phyloP scores from a whole-genome alignment of 495 filamentous ascomycete species.

The Aspergillus affinis region DNA sequence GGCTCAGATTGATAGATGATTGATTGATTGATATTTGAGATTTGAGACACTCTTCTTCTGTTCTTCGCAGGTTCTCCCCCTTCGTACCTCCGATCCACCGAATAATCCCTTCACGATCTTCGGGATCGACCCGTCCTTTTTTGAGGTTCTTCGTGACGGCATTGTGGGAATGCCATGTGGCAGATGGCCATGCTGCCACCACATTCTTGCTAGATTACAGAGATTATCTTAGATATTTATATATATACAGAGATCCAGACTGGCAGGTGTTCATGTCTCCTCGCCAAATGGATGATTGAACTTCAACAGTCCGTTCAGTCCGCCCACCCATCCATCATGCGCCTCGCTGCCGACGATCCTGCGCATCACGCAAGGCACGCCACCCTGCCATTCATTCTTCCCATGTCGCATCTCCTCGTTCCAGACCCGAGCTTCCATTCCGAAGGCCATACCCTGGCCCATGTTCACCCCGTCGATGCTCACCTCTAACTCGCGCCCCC shows the following conservation, averaged over 20 bases:
- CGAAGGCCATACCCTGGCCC: constrained; percentile 65
- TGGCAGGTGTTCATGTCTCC: constrained; percentile 31
- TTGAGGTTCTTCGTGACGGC: too few species aligned
- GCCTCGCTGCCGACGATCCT: constrained; percentile 53
- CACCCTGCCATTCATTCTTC: constrained; percentile 63
- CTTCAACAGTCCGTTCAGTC: constrained; percentile 90
- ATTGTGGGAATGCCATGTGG: too few species aligned
- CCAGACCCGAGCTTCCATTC: constrained; percentile 85
- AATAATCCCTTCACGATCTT: neutral
- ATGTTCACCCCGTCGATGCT: constrained; percentile 83
- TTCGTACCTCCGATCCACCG: constrained; percentile 2
- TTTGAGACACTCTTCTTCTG: too few species aligned
- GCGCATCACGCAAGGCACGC: constrained; percentile 58
- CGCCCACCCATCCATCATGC: constrained; percentile 93
- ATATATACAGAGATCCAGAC: too few species aligned
- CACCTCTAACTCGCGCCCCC: constrained; percentile 80
- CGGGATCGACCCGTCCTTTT: neutral
- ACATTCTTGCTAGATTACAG: too few species aligned
- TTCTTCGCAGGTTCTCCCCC: neutral
- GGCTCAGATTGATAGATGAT: neutral
- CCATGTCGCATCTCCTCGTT: constrained; percentile 71
- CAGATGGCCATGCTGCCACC: too few species aligned
- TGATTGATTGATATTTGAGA: neutral
- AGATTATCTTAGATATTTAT: too few species aligned
- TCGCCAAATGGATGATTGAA: constrained; percentile 98